A percentile compares a stretch with the other conserved stretches of the same genome.
Conservation (phyloP, 257 asterid genomes). For the Solanum chmielewskii region DNA sequence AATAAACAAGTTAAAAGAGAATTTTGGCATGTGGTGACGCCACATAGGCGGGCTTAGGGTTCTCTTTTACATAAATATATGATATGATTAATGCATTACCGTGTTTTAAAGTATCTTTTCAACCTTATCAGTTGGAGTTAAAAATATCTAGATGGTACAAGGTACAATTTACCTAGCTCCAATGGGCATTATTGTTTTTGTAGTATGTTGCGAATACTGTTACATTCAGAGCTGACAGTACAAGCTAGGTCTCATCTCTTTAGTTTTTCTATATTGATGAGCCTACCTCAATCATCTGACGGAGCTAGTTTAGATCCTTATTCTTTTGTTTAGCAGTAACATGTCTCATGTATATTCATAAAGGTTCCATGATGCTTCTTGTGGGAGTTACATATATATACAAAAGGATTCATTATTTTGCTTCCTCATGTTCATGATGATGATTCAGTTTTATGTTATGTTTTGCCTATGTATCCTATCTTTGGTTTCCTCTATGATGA, state of each 20-base stretch:
- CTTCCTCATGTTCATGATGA: not conserved
- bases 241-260: not conserved
- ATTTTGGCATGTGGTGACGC: no score
- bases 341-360: not conserved
- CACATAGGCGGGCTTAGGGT: no score
- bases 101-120: not conserved
- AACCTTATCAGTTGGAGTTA: not conserved
- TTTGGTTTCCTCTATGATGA: not conserved
- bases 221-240: not conserved
- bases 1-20: no score
- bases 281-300: not conserved
- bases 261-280: not conserved
- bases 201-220: not conserved
- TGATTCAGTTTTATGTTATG: not conserved
- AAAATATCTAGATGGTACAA: not conserved
- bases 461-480: not conserved
- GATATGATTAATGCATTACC: not conserved
- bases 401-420: not conserved
- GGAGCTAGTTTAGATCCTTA: not conserved
- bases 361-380: not conserved
- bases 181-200: not conserved
- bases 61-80: no score
- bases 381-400: not conserved
- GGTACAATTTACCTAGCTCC: not conserved
- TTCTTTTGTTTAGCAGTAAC: not conserved